These are phyloP conservation scores for Zelopaecilomyces penicillatus DNA, from an alignment of 2,329 filamentous ascomycete species.

Conservation along the genomic window DNA sequence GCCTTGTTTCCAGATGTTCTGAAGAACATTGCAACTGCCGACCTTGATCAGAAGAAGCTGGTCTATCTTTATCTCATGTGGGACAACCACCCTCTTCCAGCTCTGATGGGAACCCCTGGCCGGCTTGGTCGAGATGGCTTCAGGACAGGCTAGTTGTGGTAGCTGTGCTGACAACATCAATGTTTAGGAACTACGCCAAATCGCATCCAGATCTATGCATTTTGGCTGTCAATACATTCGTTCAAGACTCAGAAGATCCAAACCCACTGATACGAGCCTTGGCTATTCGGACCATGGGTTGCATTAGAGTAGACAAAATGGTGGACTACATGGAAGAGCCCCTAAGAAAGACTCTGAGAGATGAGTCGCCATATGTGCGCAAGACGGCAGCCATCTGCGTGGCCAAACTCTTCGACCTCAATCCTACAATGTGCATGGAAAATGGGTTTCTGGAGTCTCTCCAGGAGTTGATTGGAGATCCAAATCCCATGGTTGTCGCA, in stretches of 20 bases:
- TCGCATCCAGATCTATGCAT: conserved; percentile 98
- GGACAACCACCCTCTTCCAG: conserved; percentile 20
- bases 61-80: conserved; percentile 98
- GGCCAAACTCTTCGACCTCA: conserved; percentile 94
- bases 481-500: conserved; percentile 98
- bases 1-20: conserved; percentile 94
- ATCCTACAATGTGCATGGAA: conserved; percentile 85
- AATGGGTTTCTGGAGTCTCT: conserved; percentile 92
- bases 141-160: not conserved
- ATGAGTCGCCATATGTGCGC: conserved; percentile 96
- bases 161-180: not conserved
- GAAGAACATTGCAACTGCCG: conserved; percentile 93
- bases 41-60: conserved; percentile 98
- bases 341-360: conserved; percentile 85
- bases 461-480: conserved; percentile 93
- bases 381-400: conserved; percentile 98
- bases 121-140: not conserved
- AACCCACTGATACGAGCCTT: conserved; percentile 92
- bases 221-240: conserved; percentile 96
- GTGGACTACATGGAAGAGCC: conserved; percentile 99
- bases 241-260: conserved; percentile 97
- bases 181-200: conserved; percentile 90
- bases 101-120: not conserved
- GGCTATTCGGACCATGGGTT: conserved; percentile 96
- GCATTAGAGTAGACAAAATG: conserved; percentile 98